Base-by-base conservation (phyloP, 768 basidiomycete species). In the Kwoniella bestiolae region DNA sequence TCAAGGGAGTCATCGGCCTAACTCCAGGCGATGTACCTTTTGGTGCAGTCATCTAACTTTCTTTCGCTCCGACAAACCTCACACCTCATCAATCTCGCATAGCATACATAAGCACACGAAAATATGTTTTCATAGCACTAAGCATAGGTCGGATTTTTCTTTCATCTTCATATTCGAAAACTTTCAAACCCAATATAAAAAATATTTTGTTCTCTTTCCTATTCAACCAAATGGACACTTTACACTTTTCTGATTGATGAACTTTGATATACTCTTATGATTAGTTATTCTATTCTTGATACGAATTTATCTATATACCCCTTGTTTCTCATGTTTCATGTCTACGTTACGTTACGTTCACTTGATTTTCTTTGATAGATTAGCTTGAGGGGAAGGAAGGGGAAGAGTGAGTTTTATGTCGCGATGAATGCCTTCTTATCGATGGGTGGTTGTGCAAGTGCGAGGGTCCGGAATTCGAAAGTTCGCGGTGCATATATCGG, bases 1-100 rank as follows among this genome's bases (percentile, higher is more conserved):
- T 92, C 84, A 87, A 86, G 75, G 85, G 90, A 68, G 84, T 82
- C 67, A 75, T 91, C 75, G 84, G 85, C 71, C 80, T 89, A 16
- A 77, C 69, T 14, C 78, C 78, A 3, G 56, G 56, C 31, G 34
- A 46, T 18, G 66, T 68, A n/a, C 75, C 77, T 25, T 78, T 80
- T 65, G 74, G 69, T n/a, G 71, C 60, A 14, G 71, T 69, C 41
- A 74, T 79, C 59, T 79, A 79, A 65, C n/a, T n/a, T n/a, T n/a
- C n/a, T n/a, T n/a, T 7, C 5, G 46, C 18, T 47, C 23, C n/a
- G n/a, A 47, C 21, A 31, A 51, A 16, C 12, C 21, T 8, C 12
- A 5, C 50, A 31, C 21, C 32, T 55, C 52, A 55, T 32, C 11
- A 34, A 16, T 18, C 7, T 41, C 38, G 38, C 46, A 21, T 25